These are phyloP conservation scores for Helicostylum pulchrum DNA, from an alignment of 192 early-diverging fungal genomes.

Conservation along the genomic window DNA sequence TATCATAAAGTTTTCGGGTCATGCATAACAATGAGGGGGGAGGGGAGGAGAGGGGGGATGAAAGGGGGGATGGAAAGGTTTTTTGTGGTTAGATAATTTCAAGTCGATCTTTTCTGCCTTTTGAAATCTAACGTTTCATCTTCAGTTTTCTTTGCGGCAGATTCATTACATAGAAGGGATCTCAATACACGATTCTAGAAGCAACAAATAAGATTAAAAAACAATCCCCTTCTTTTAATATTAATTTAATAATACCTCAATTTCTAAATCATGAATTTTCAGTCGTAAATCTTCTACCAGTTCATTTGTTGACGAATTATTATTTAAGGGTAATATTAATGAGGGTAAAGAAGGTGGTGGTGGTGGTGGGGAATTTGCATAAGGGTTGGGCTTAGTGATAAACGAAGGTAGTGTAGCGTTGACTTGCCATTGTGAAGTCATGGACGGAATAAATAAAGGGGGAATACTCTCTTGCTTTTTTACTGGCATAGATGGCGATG, in stretches of 20 bases:
- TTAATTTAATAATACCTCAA: constrained; percentile 13
- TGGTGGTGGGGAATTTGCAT: constrained; percentile 13
- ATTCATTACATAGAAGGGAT: constrained; percentile 3
- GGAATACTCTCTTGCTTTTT: not conserved
- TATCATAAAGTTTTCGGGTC: no score
- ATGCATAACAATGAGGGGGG: not conserved
- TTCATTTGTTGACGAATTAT: constrained; percentile 10
- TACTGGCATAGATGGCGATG: not conserved
- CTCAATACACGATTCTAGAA: constrained; percentile 22
- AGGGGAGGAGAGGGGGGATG: not conserved
- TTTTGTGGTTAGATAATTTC: no score
- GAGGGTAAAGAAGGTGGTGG: constrained; percentile 9
- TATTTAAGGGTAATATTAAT: constrained; percentile 16
- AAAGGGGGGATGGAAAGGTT: no score
- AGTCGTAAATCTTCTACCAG: constrained; percentile 2
- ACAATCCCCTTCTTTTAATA: not conserved
- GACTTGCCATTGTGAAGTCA: not conserved
- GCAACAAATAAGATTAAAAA: not conserved
- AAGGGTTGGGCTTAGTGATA: not conserved
- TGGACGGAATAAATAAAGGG: not conserved
- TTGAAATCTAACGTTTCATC: not conserved
- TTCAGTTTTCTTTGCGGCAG: not conserved
- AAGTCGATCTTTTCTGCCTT: not conserved
- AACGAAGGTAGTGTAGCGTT: not conserved
- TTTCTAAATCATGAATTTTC: constrained; percentile 29